Base-by-base conservation (phyloP, 805 yeast genomes). In the Groenewaldozyma tartarivorans region DNA sequence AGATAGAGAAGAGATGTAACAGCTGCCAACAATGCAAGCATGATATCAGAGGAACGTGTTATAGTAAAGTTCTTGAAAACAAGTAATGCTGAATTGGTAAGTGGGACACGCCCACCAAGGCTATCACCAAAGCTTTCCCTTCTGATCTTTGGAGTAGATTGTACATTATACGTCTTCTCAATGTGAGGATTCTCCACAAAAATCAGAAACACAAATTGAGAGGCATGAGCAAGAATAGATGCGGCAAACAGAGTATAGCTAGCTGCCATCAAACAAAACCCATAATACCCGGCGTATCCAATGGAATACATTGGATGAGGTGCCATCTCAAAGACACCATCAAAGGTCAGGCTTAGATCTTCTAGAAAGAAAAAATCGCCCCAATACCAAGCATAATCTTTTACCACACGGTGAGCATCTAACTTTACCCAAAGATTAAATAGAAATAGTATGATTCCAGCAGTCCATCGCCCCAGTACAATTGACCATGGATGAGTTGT, bases 361-460 rank as follows among this genome's bases (percentile, higher is more conserved):
- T 81, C 82, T 41, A 86, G 66, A 63, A 84, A 84, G 70, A 84
- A 84, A 63, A 84, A 84, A 61, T 85, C 95, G 20, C 95, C 95
- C 95, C 95, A 84, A 60, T 84, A 84, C 95, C 95, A 84, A 7
- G 95, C 95, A 56, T 78, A 84, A 56, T 84, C 95, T 58, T 84
- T 83, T 44, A 84, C 87, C 16, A 84, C 87, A 49, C 87, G 72
- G 58, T 84, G 95, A 26, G 94, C 94, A 58, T 85, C 88, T 19
- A 83, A 63, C 57, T 84, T 84, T 36, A 84, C 94, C 87, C 92
- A 81, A 21, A 81, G 66, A 55, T 84, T 84, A 65, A 85, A 81
- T 16, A 81, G 44, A 45, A 83, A 76, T 50, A 84, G 68, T 4
- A 63, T 47, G 1, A 68, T 50, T n/a, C 94, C 94, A 13, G 77